phyloP scores from a whole-genome alignment of 2,329 filamentous ascomycete genomes.

The Trichoderma afroharzianum region DNA sequence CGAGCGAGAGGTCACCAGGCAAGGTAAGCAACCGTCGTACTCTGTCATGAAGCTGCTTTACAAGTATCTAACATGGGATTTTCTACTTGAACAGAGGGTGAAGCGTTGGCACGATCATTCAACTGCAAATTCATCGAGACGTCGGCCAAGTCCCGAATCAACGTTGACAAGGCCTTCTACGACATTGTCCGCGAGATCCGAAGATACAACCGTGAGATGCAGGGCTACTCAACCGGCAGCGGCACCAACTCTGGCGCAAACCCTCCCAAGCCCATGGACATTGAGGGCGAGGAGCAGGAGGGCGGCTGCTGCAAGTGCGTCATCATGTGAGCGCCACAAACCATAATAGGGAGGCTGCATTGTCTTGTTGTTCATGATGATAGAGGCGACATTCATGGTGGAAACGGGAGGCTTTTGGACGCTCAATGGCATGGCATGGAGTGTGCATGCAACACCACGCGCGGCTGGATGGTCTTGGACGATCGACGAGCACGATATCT shows the following conservation, averaged over 20 bases:
- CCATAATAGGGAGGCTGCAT: background rate
- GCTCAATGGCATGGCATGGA: conserved; percentile 10
- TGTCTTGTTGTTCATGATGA: conserved; percentile 9
- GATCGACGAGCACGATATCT: conserved; percentile 23
- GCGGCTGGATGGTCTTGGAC: conserved; percentile 17
- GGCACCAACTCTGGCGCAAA: conserved; percentile 59
- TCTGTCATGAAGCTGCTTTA: background rate
- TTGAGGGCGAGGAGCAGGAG: conserved; percentile 65
- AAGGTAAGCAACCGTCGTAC: conserved; percentile 59
- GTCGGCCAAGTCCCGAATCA: conserved; percentile 95
- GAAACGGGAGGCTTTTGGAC: conserved; percentile 7
- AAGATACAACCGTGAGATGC: conserved; percentile 98
- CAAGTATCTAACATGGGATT: background rate
- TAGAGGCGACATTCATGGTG: conserved; percentile 17
- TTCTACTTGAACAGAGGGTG: conserved; percentile 65
- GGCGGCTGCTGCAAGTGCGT: conserved; percentile 85
- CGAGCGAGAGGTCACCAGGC: conserved; percentile 85
- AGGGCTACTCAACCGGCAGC: conserved; percentile 72
- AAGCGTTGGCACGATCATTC: conserved; percentile 79
- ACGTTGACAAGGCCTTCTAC: conserved; percentile 98
- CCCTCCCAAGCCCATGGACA: conserved; percentile 71
- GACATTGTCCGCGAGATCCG: conserved; percentile 97
- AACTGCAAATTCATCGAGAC: conserved; percentile 99
- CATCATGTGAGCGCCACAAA: conserved; percentile 61
- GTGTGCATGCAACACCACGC: conserved; percentile 4